A percentile compares a stretch with the other conserved stretches of the same genome.
These are phyloP conservation scores for Candida ipomoeae DNA, from an alignment of 805 yeast species.

Conservation along the genomic window DNA sequence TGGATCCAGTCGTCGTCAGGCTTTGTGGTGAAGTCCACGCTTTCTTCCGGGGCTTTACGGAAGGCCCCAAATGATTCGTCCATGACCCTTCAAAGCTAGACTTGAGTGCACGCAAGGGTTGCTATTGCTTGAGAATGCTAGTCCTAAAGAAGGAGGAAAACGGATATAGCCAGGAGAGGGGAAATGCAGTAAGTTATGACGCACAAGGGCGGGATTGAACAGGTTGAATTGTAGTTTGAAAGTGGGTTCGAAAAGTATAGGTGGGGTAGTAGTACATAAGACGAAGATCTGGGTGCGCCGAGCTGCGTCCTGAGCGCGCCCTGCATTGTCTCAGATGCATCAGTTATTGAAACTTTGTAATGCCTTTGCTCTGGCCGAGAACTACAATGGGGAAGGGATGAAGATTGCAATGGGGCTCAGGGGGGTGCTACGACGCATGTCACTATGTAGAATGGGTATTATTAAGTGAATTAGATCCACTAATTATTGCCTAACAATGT, in stretches of 20 bases:
- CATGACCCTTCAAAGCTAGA: background rate
- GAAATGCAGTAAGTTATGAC: background rate
- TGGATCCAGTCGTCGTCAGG: conserved; percentile 8
- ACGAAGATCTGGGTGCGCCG: background rate
- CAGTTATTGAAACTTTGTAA: background rate
- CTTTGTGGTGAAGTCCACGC: conserved; percentile 7
- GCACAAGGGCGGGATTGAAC: background rate
- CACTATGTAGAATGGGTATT: background rate
- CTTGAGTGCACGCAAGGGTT: background rate
- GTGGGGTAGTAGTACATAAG: background rate
- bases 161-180: background rate
- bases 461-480: background rate
- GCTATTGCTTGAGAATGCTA: background rate
- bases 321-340: background rate
- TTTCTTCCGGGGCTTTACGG: conserved; percentile 3
- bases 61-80: conserved; percentile 4
- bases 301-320: conserved; percentile 1
- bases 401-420: background rate
- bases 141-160: background rate
- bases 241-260: background rate
- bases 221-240: background rate
- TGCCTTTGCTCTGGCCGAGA: background rate
- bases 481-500: background rate
- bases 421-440: background rate
- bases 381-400: background rate